A percentile compares a stretch with the other conserved stretches of the same genome.
phyloP scores from a whole-genome alignment of 257 asterid species.

The Mitragyna speciosa region DNA sequence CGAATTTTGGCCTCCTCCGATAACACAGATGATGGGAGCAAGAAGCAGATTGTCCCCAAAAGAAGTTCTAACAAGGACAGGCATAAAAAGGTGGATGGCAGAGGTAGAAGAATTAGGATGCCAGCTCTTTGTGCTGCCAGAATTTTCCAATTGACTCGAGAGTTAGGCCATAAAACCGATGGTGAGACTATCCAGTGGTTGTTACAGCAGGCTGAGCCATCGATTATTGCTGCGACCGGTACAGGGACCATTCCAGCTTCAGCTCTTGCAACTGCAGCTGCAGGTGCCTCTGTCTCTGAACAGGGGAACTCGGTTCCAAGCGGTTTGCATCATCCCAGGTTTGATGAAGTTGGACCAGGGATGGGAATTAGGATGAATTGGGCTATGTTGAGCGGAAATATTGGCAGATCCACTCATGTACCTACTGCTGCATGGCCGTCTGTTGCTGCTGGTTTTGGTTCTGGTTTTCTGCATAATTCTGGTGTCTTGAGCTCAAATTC shows the following conservation, averaged over 20 bases:
- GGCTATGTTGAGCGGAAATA: slow-evolving; percentile 29
- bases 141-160: slow-evolving; percentile 62
- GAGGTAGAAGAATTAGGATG: slow-evolving; percentile 67
- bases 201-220: slow-evolving; percentile 67
- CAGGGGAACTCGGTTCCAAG: slow-evolving; percentile 41
- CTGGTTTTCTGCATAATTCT: slow-evolving; percentile 39
- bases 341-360: slow-evolving; percentile 32
- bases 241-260: slow-evolving; percentile 77
- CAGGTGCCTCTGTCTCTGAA: slow-evolving; percentile 54
- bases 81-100: slow-evolving; percentile 71
- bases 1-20: slow-evolving; percentile 15
- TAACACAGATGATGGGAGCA: slow-evolving; percentile 27
- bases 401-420: slow-evolving; percentile 35
- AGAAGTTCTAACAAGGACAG: slow-evolving; percentile 62
- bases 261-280: slow-evolving; percentile 35
- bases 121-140: slow-evolving; percentile 74
- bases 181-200: slow-evolving; percentile 81
- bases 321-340: slow-evolving; percentile 32
- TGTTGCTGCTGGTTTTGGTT: slow-evolving; percentile 36
- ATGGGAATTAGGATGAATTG: slow-evolving; percentile 34
- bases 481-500: slow-evolving; percentile 26
- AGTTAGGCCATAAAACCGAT: slow-evolving; percentile 67
- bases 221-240: slow-evolving; percentile 70
- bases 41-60: slow-evolving; percentile 47
- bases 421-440: slow-evolving; percentile 52